Conservation (phyloP, 2,329 filamentous ascomycete genomes). For the Venturia aucupariae region DNA sequence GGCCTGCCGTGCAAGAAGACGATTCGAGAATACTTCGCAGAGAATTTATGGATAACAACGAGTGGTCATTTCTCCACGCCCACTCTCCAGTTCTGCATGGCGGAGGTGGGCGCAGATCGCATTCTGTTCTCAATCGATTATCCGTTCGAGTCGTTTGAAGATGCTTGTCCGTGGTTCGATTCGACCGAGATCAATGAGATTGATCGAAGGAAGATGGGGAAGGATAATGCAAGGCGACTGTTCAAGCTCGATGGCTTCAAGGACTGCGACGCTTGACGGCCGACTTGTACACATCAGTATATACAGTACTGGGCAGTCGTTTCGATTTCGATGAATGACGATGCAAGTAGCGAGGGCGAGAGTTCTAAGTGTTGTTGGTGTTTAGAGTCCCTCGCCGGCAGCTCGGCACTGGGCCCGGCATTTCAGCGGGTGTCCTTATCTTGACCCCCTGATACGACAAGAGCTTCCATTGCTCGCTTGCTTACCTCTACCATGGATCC, state of each 20-base stretch:
- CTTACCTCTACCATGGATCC: no score
- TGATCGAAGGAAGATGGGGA: conserved; percentile 34
- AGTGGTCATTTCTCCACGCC: conserved; percentile 47
- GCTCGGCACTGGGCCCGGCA: no score
- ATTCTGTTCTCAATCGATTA: conserved; percentile 48
- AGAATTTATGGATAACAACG: conserved; percentile 50
- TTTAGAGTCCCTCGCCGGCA: no score
- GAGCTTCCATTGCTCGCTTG: no score
- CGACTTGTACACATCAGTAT: neutral
- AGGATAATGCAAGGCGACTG: conserved; percentile 38
- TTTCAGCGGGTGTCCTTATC: no score
- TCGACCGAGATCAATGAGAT: conserved; percentile 28
- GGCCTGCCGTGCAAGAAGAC: conserved; percentile 37
- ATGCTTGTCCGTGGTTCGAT: conserved; percentile 38
- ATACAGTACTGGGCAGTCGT: neutral
- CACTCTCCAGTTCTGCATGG: conserved; percentile 41
- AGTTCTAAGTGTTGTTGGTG: no score
- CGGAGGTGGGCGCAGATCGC: conserved; percentile 40
- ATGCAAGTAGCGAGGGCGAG: neutral
- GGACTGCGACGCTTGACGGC: conserved; percentile 18
- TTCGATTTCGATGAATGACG: no score
- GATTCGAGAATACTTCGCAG: conserved; percentile 43
- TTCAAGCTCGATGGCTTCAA: conserved; percentile 25
- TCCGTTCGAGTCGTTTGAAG: conserved; percentile 39
- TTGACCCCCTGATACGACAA: neutral